A percentile compares a stretch with the other conserved stretches of the same genome.
Conservation (phyloP, 78 protist genomes). For the Dictyostelium intermedium region DNA sequence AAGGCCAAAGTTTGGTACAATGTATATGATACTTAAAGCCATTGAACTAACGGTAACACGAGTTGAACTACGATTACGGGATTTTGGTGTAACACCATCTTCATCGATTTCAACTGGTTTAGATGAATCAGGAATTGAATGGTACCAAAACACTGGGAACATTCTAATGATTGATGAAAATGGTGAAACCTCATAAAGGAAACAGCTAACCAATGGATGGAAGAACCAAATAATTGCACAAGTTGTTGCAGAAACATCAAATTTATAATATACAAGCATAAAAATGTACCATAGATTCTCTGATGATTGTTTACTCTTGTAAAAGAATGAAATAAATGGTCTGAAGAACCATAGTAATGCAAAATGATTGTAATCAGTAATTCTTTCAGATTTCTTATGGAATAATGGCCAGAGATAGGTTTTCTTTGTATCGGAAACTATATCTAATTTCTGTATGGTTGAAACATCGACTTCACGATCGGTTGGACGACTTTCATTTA, state of each 20-base stretch:
- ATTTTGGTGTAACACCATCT: no score
- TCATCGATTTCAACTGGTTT: background rate
- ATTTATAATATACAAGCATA: background rate
- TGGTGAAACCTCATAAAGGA: slow-evolving; percentile 29
- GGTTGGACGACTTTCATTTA: background rate
- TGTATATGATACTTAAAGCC: slow-evolving; percentile 3
- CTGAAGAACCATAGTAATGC: slow-evolving; percentile 33
- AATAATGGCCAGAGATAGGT: slow-evolving; percentile 13
- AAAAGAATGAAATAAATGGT: slow-evolving; percentile 36
- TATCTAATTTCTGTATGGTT: background rate
- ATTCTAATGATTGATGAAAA: background rate
- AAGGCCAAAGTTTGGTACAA: slow-evolving; percentile 41
- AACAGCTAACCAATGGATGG: slow-evolving; percentile 43
- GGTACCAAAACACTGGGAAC: slow-evolving; percentile 53
- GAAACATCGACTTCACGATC: background rate
- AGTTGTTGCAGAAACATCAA: background rate
- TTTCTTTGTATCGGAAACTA: background rate
- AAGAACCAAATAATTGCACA: slow-evolving; percentile 53
- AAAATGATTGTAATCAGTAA: slow-evolving; percentile 19
- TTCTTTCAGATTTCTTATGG: background rate
- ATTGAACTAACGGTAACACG: background rate
- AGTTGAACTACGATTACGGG: background rate
- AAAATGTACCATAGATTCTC: background rate
- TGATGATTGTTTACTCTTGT: background rate
- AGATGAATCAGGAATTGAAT: background rate